Conservation (phyloP, 208 protist genomes). For the Crithidia bombi region DNA sequence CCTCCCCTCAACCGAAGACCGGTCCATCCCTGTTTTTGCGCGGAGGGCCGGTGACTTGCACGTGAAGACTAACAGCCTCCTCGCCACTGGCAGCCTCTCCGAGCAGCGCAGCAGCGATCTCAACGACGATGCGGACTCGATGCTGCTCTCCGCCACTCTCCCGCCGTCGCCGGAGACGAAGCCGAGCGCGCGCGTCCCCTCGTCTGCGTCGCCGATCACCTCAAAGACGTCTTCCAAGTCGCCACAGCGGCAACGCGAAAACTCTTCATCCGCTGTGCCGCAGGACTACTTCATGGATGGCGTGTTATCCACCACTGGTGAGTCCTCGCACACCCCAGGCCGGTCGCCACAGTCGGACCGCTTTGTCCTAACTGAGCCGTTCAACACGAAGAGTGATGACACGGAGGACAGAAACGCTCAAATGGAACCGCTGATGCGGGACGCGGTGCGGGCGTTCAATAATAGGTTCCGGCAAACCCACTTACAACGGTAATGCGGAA, state of each 20-base stretch:
- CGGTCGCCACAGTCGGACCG: slow-evolving; percentile 11
- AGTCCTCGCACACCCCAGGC: neutral
- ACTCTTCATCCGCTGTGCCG: slow-evolving; percentile 3
- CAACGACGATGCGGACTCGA: neutral
- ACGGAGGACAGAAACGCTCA: neutral
- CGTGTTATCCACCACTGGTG: neutral
- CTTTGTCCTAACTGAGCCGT: neutral
- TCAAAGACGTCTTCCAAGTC: neutral
- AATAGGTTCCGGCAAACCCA: neutral
- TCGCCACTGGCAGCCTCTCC: neutral
- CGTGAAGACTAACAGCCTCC: neutral
- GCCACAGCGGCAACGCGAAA: neutral
- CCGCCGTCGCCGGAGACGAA: neutral
- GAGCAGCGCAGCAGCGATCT: neutral
- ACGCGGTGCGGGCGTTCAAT: slow-evolving; percentile 10
- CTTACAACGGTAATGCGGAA: neutral
- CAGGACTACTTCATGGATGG: slow-evolving; percentile 7
- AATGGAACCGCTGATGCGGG: slow-evolving; percentile 18
- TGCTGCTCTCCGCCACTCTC: neutral
- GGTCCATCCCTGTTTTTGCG: slow-evolving; percentile 3
- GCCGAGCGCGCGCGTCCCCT: neutral
- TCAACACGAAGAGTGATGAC: neutral
- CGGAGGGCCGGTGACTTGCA: slow-evolving; percentile 5
- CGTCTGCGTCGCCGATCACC: neutral
- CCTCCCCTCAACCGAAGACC: neutral